These are phyloP conservation scores for Lepidopterella palustris DNA, from an alignment of 495 filamentous ascomycete genomes.

Conservation along the genomic window DNA sequence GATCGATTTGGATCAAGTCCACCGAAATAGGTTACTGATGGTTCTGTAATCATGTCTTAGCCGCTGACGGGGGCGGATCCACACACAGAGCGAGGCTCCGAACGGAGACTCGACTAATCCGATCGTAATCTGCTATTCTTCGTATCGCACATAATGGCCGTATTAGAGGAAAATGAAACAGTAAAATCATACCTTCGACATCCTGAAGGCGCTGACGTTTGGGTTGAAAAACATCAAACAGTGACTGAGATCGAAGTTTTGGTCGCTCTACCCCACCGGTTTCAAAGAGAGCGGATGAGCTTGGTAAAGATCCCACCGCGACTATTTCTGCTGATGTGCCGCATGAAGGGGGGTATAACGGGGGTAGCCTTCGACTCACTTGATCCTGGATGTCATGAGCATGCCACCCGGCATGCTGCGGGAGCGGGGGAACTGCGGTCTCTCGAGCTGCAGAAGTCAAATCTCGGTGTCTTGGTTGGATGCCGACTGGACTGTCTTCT, in stretches of 20 bases:
- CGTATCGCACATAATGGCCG: neutral
- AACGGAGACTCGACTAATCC: neutral
- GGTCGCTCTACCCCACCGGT: neutral
- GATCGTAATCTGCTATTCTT: neutral
- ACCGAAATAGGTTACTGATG: slow-evolving; percentile 4
- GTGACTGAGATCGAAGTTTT: slow-evolving; percentile 20
- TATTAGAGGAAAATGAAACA: neutral
- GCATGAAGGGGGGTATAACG: slow-evolving; percentile 19
- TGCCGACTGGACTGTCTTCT: slow-evolving; percentile 14
- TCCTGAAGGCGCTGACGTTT: slow-evolving; percentile 1
- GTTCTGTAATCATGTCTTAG: slow-evolving; percentile 23
- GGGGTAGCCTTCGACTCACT: slow-evolving; percentile 20
- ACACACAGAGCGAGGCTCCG: neutral
- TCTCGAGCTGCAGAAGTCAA: slow-evolving; percentile 7
- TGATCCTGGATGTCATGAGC: slow-evolving; percentile 21
- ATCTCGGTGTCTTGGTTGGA: slow-evolving; percentile 7
- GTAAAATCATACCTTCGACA: neutral
- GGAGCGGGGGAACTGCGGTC: slow-evolving; percentile 14
- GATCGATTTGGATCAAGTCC: slow-evolving; percentile 21
- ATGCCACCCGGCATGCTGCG: slow-evolving; percentile 22
- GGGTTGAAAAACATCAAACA: slow-evolving; percentile 22
- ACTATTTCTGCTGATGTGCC: slow-evolving; percentile 10
- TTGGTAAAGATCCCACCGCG: slow-evolving; percentile 3
- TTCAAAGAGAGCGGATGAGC: slow-evolving; percentile 1
- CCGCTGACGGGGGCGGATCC: neutral